Base-by-base conservation (phyloP, 768 basidiomycete genomes). In the Ephemerocybe angulata region DNA sequence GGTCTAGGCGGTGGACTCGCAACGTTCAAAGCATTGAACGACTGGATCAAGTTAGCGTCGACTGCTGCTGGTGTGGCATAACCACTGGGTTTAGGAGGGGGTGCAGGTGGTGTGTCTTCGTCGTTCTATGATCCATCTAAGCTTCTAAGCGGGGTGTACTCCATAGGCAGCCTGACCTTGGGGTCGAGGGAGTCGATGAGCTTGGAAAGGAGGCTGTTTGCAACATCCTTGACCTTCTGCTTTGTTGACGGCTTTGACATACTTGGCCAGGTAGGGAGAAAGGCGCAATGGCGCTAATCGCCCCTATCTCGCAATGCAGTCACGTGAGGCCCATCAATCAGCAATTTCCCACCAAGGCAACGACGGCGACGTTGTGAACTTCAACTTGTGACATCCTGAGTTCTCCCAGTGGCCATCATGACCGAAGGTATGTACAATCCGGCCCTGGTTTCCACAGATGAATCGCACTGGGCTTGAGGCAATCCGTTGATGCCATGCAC, bases 381-480 rank as follows among this genome's bases (percentile, higher is more conserved):
- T n/a, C n/a, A n/a, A n/a, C n/a, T n/a, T n/a, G n/a, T n/a, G n/a
- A n/a, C n/a, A n/a, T n/a, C n/a, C n/a, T n/a, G n/a, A n/a, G n/a
- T n/a, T 28, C 38, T 48, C 35, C 12, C 22, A n/a, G 21, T 42
- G 13, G 19, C 27, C 17, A 12, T n/a, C 19, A 51, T 51, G 38
- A 24, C 50, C 17, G 17, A 54, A 58, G 54, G 57, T 58, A 40
- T 35, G 60, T 58, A 50, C 54, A 33, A 35, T 2, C 10, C 27
- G 19, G 38, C 27, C 15, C 41, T 22, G 25, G 29, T 52, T 55
- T 61, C 52, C 53, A n/a, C 30, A 54, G 79, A 82, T 74, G 79
- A 82, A 81, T 73, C 62, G 80, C 80, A 81, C 80, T 82, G 80
- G 80, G 80, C 80, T 81, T 79, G 80, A 79, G 65, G 55, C 31